phyloP scores from a whole-genome alignment of 176 grass and related monocot species.

The Eleusine coracana region DNA sequence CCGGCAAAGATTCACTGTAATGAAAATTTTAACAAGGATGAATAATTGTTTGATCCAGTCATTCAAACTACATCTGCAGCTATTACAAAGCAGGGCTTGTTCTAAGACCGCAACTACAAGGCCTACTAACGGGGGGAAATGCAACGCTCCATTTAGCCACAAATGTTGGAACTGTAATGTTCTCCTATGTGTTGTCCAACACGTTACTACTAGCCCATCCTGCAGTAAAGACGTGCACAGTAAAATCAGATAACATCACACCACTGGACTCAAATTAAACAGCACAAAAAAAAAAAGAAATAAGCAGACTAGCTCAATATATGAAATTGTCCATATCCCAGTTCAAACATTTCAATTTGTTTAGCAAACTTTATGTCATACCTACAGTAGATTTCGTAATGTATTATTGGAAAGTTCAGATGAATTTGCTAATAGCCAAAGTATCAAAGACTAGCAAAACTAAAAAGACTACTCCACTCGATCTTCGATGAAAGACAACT shows the following conservation, averaged over 20 bases:
- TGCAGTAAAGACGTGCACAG: slow-evolving; percentile 16
- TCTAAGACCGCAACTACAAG: slow-evolving; percentile 2
- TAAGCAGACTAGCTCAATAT: background rate
- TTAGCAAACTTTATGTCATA: background rate
- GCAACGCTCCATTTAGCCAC: background rate
- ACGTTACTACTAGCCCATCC: slow-evolving; percentile 48
- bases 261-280: background rate
- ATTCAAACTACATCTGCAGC: background rate
- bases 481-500: background rate
- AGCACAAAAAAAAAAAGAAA: background rate
- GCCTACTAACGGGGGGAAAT: background rate
- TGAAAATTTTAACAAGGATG: background rate
- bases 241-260: slow-evolving; percentile 15
- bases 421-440: background rate
- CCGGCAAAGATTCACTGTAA: background rate
- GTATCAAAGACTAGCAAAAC: background rate
- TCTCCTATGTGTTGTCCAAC: background rate
- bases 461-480: background rate
- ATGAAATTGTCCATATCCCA: background rate
- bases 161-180: background rate
- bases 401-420: background rate
- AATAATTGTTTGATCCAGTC: background rate
- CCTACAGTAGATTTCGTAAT: background rate
- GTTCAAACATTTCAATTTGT: slow-evolving; percentile 1
- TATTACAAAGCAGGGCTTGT: background rate